Evolutionary conservation across 176 grass and related monocot species (phyloP).

Genomic region (Canna indica): DNA sequence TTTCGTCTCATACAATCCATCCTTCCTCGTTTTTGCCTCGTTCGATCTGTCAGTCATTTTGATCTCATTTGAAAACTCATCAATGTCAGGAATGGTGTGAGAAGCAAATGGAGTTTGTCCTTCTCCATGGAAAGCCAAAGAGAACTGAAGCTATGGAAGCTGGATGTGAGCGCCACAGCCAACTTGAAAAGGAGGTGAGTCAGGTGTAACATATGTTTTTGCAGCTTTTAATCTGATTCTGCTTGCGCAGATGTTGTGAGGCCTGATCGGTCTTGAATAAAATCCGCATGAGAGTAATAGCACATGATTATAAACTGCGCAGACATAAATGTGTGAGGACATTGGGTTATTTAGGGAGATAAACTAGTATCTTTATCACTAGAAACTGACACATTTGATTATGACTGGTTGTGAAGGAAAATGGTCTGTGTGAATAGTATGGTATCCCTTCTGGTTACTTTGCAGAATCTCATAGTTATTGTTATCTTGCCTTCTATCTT

Average conservation of each 20-base stretch:
- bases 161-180: conserved; percentile 64
- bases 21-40: neutral
- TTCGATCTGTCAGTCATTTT: neutral
- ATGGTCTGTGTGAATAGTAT: too few species aligned
- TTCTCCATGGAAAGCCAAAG: conserved; percentile 42
- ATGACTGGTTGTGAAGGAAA: neutral
- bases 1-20: neutral
- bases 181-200: conserved; percentile 74
- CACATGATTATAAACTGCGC: neutral
- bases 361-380: too few species aligned
- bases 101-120: conserved; percentile 81
- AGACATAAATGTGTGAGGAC: too few species aligned
- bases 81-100: conserved; percentile 76
- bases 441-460: too few species aligned
- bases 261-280: too few species aligned
- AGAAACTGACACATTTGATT: neutral
- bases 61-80: neutral
- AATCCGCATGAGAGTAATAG: too few species aligned
- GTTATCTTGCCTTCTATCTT: neutral
- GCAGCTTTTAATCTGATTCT: too few species aligned
- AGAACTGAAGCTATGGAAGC: conserved; percentile 75
- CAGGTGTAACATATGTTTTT: neutral
- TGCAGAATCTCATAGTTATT: too few species aligned
- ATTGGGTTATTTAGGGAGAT: too few species aligned
- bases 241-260: too few species aligned